Base-by-base conservation (phyloP, 2,329 filamentous ascomycete species). In the Fusarium tricinctum region DNA sequence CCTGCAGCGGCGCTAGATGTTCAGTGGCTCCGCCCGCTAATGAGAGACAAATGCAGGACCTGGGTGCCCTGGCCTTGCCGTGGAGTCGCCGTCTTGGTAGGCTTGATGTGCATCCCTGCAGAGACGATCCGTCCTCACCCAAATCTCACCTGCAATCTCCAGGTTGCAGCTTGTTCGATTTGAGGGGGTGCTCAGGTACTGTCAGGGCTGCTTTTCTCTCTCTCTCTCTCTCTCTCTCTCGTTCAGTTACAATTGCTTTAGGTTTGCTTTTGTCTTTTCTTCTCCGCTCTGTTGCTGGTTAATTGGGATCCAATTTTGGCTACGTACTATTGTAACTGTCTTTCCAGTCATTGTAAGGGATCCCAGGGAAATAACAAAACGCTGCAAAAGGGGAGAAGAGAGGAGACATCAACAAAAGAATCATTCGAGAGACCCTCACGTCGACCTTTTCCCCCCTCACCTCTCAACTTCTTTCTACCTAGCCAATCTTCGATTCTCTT, bases 91-190 rank as follows among this genome's bases (percentile, higher is more conserved):
- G 15, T 30, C 51, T 42, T 48, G 56, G 58, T 52, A 38, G 35
- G 35, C 68, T 72, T 71, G 70, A 68, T 71, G 66, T 56, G 35
- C 62, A 76, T 74, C 75, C 75, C 75, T 77, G 75, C 75, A 76
- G 68, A 72, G 74, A 68, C 75, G 75, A 77, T 77, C 75, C 72
- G 68, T 71, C 66, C 66, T 72, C 72, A 68, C 55, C 69, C 69
- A 75, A 73, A 74, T 74, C 70, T 74, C 68, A 74, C 72, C 66
- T 74, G 71, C 63, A 74, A 74, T 74, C 72, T 74, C 72, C 71
- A 73, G 72, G 55, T 62, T 45, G 52, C 55, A 46, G 62, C 53
- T 51, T 45, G 45, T 49, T 38, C 51, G 43, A 61, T 58, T 58
- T 23, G 58, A 68, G 39, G 44, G 57, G 33, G 17, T n/a, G 63